phyloP scores from a whole-genome alignment of 140 eudicot genomes.

The Flaveria floridana region DNA sequence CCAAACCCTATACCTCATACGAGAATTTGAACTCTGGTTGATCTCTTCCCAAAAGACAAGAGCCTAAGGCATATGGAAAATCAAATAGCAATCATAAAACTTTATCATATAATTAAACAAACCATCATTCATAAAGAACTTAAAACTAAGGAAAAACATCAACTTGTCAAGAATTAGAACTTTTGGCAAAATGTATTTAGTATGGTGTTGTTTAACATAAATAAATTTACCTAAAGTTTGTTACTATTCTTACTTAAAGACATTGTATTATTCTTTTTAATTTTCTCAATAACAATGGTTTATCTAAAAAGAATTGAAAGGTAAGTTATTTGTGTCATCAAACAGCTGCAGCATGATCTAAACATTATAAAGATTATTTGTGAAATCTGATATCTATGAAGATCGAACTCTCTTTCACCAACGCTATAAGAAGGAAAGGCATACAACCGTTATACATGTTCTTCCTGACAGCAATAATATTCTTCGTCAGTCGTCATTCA shows the following conservation, averaged over 20 bases:
- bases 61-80: too few relatives aligned
- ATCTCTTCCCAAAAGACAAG: too few relatives aligned
- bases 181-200: not conserved
- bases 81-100: not conserved
- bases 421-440: conserved; percentile 14
- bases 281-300: conserved; percentile 1
- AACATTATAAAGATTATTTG: not conserved
- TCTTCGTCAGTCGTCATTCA: conserved; percentile 6
- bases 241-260: not conserved
- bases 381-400: conserved; percentile 4
- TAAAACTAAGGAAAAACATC: not conserved
- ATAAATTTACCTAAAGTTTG: not conserved
- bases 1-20: too few relatives aligned
- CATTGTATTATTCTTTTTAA: not conserved
- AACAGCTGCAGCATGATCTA: not conserved
- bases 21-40: too few relatives aligned
- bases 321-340: not conserved
- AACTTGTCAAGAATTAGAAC: not conserved
- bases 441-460: conserved; percentile 23
- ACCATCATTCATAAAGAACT: not conserved
- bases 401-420: conserved; percentile 9
- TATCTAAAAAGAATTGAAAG: not conserved
- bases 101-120: conserved; percentile 1
- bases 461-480: conserved; percentile 24
- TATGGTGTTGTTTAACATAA: not conserved